Evolutionary conservation across 352 stramenopile genomes (phyloP), one percentile per base, ranked within the genome.

Genomic region (Phytophthora pisi): DNA sequence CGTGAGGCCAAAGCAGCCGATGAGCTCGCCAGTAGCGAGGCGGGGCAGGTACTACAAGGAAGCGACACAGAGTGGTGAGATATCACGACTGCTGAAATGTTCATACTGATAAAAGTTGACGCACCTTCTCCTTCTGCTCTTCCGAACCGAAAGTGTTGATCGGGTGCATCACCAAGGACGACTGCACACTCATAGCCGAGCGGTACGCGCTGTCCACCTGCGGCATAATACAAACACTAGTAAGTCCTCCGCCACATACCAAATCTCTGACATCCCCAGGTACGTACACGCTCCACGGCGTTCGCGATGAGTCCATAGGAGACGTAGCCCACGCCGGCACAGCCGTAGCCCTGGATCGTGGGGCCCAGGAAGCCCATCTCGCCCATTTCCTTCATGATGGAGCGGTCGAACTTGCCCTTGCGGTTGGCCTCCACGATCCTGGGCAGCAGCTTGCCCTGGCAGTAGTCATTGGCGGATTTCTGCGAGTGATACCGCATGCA

Each of bases 1-100:
- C 16, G 97, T 99, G 67, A 99, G 79, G 16, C 97, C 97, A 75
- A 99, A 99, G 77, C 97, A 99, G 38, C 97, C 97, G 62, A 99
- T 97, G 30, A 99, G 70, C 59, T 98, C 92, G n/a, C 97, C 97
- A 2, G 72, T 87, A 7, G 96, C 97, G 36, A 99, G 86, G 43
- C 90, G 81, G 3, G 97, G 97, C 38, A 99, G 86, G 72, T 98
- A 99, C 86, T 93, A 68, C 20, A 58, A 24, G 10, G 9, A 51
- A 51, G 8, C 26, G 5, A 47, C 16, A 47, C 40, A 23, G 6
- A 47, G n/a, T 47, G 6, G 16, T 47, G 11, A 47, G 40, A 13
- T 20, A 47, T 47, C 13, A 16, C 16, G 40, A 47, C 40, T 23
- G 23, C 5, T 47, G 16, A 47, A 23, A 43, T 20, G 20, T 20